Base-by-base conservation (phyloP, 1,284 basidiomycete species). In the Phylloboletellus chloephorus region DNA sequence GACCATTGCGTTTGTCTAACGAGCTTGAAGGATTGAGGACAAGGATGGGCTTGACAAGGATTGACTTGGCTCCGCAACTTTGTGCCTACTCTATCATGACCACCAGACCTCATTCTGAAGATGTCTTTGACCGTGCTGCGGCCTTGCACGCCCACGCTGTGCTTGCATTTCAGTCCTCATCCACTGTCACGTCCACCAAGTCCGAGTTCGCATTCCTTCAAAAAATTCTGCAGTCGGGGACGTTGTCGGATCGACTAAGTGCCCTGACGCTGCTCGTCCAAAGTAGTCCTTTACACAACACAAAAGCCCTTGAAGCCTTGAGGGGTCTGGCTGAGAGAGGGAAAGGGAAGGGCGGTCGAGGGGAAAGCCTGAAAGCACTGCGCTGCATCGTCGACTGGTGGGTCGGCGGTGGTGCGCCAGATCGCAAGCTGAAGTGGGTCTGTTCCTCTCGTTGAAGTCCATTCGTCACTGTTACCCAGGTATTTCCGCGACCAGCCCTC, bases 361-460 rank as follows among this genome's bases (percentile, higher is more conserved):
- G 95, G 40, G 93, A 98, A 67, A 82, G 88, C 48, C 64, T 96
- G 43, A 91, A 94, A 48, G 92, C 94, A 0, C 67, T 95, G 37
- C 73, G 94, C 29, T 94, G 92, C 39, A 73, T 98, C 39, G 84
- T 90, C 21, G 95, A 98, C 74, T 98, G 95, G 95, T 95, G 94
- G 86, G 79, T 87, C 22, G 91, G 90, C 13, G 91, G 92, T 17
- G 90, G 91, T 17, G 85, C 81, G 10, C 83, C 79, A 16, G 76
- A 74, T 55, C 70, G 81, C 45, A 97, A 97, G 60, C 74, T 98
- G 25, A 85, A 76, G 81, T 95, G 58, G 50, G 79, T 67, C 31
- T 26, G 16, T 31, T 8, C 25, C 22, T 19, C 46, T 24, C 4
- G 19, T 34, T 9, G 10, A 19, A 16, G 13, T 31, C 23, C 36